Evolutionary conservation across 2,329 filamentous ascomycete genomes (phyloP).

Genomic region (Paradendryphiella salina): DNA sequence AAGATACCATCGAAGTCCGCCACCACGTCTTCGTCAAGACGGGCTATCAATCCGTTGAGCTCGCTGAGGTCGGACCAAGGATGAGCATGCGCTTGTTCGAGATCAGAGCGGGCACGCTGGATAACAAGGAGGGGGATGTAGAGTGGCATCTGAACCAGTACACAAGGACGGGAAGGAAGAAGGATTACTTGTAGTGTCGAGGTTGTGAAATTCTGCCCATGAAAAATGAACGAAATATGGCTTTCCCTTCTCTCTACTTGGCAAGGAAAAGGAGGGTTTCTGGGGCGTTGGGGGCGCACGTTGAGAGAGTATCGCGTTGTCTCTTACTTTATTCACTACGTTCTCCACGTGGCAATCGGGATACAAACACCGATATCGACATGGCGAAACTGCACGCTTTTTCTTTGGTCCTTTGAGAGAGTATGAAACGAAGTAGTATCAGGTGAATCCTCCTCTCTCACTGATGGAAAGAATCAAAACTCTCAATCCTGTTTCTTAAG

Average conservation of each 20-base stretch:
- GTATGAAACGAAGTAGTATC: no score
- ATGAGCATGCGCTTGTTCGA: constrained; percentile 98
- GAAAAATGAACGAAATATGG: neutral
- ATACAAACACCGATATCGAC: no score
- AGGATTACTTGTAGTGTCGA: constrained; percentile 74
- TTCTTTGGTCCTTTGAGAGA: no score
- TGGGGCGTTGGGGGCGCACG: no score
- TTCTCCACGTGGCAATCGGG: no score
- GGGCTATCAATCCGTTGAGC: constrained; percentile 75
- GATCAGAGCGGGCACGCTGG: constrained; percentile 85
- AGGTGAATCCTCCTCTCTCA: no score
- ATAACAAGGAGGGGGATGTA: constrained; percentile 92
- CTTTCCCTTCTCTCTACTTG: neutral
- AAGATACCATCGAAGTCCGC: constrained; percentile 83
- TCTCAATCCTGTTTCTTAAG: no score
- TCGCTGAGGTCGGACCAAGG: constrained; percentile 63
- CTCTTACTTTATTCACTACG: no score
- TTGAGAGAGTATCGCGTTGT: no score
- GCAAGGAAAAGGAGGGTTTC: neutral
- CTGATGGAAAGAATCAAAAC: no score
- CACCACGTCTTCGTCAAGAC: constrained; percentile 95
- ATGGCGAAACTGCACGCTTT: no score
- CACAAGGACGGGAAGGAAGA: constrained; percentile 90
- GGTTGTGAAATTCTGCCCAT: no score
- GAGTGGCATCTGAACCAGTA: constrained; percentile 98